phyloP scores from a whole-genome alignment of 371 early-diverging fungal species.

The Mucor piriformis region DNA sequence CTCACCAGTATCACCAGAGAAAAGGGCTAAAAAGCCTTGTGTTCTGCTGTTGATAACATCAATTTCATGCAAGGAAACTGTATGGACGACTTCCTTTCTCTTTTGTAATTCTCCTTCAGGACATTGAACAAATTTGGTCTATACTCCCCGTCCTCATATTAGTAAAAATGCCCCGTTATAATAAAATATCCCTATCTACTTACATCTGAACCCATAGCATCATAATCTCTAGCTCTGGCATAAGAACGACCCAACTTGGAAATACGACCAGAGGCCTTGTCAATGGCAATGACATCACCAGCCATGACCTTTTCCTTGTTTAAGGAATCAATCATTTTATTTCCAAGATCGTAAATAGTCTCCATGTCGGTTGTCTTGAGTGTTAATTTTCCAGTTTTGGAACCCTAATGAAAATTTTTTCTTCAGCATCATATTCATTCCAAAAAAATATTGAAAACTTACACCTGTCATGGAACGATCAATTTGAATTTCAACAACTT shows the following conservation, averaged over 20 bases:
- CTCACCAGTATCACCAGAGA: constrained; percentile 98
- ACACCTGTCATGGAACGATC: constrained; percentile 93
- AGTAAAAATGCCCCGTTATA: not conserved
- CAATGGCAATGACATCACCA: constrained; percentile 98
- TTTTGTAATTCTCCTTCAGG: constrained; percentile 99
- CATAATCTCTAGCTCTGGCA: constrained; percentile 93
- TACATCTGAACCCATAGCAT: constrained; percentile 95
- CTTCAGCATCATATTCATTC: not conserved
- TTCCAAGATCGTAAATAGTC: constrained; percentile 98
- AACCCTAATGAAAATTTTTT: constrained; percentile 51
- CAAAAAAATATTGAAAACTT: constrained; percentile 29
- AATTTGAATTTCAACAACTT: constrained; percentile 98
- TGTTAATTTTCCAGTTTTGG: constrained; percentile 95
- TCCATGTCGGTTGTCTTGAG: constrained; percentile 99
- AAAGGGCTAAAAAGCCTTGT: constrained; percentile 96
- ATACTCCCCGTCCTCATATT: not conserved
- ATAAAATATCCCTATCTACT: constrained; percentile 10
- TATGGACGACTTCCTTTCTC: constrained; percentile 94
- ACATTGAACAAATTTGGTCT: constrained; percentile 96
- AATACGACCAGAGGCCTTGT: constrained; percentile 98
- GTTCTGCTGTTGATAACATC: constrained; percentile 99
- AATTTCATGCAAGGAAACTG: constrained; percentile 98
- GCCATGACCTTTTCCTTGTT: constrained; percentile 97
- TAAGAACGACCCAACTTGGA: constrained; percentile 96
- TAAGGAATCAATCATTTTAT: constrained; percentile 97